Evolutionary conservation across 2,329 filamentous ascomycete species (phyloP), one percentile per base, ranked within the genome.

Genomic region (Cordyceps cateniannulata): DNA sequence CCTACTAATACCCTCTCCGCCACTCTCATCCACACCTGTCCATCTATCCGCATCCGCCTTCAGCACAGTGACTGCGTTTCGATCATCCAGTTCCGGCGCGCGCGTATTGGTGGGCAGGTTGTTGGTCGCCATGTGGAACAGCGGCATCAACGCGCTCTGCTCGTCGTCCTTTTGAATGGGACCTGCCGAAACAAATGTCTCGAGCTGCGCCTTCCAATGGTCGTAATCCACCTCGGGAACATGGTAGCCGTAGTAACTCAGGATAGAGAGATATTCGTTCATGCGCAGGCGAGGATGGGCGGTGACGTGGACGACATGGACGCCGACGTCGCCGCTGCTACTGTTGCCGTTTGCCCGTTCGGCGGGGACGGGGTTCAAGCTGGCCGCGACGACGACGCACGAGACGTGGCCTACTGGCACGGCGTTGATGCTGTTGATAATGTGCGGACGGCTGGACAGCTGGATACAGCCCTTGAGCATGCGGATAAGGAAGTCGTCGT

Each of bases 401-500:
- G 88, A 84, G 40, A 97, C 92, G 66, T 96, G 91, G 64, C 86
- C 85, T 27, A 96, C 92, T 0, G 93, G 93, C 0, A 96, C 89
- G 72, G 88, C 85, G 77, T 97, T 98, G 73, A 97, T 85, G 0
- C 91, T 90, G 77, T 96, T 98, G 71, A 80, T 75, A 66, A 97
- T 96, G 66, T 84, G 81, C 1, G 93, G 93, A 0, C 91, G 82
- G 3, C 81, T 80, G 2, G 77, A 77, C 3, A 97, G 79, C 73
- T 98, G 93, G 55, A 96, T 79, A 68, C 91, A 96, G 61, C 91
- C 93, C 77, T 97, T 96, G 61, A 88, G 77, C 76, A 97, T 85
- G 44, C 93, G 85, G 65, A 96, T 83, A 7, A 98, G 77, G 78
- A 97, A 98, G 74, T 97, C 93, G 69, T 98, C 93, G 1, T 87